phyloP scores from a whole-genome alignment of 2,329 filamentous ascomycete species.

The Peltaster fructicola region DNA sequence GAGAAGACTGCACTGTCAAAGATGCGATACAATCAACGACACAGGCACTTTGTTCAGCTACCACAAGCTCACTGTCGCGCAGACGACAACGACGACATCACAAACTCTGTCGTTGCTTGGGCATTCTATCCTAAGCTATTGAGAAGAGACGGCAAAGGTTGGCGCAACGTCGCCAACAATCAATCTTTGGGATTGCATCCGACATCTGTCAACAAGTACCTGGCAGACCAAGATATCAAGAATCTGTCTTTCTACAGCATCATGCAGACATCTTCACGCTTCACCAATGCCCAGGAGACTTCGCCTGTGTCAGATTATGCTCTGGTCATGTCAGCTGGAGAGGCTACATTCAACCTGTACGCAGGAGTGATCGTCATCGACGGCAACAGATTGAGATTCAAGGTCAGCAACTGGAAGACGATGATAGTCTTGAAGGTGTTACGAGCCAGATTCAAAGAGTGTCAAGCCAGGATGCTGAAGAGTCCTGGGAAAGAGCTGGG shows the following conservation, averaged over 20 bases:
- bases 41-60: slow-evolving; percentile 67
- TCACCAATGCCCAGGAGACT: slow-evolving; percentile 82
- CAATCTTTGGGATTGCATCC: slow-evolving; percentile 77
- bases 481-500: slow-evolving; percentile 23
- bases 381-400: slow-evolving; percentile 70
- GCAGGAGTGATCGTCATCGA: slow-evolving; percentile 76
- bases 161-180: slow-evolving; percentile 85
- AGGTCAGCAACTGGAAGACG: slow-evolving; percentile 73
- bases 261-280: slow-evolving; percentile 72
- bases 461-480: slow-evolving; percentile 55
- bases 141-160: slow-evolving; percentile 65
- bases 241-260: slow-evolving; percentile 96
- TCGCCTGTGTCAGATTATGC: slow-evolving; percentile 49
- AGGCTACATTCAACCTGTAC: slow-evolving; percentile 79
- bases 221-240: slow-evolving; percentile 32
- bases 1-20: slow-evolving; percentile 54
- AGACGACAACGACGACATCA: slow-evolving; percentile 61
- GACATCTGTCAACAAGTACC: slow-evolving; percentile 68
- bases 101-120: slow-evolving; percentile 73
- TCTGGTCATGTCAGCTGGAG: slow-evolving; percentile 69
- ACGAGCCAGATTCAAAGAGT: slow-evolving; percentile 53
- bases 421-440: slow-evolving; percentile 78
- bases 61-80: slow-evolving; percentile 58
- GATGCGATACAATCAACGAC: slow-evolving; percentile 44
- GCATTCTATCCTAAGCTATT: slow-evolving; percentile 93